Evolutionary conservation across 148 eudicot species (phyloP).

Genomic region (Chenopodium album): DNA sequence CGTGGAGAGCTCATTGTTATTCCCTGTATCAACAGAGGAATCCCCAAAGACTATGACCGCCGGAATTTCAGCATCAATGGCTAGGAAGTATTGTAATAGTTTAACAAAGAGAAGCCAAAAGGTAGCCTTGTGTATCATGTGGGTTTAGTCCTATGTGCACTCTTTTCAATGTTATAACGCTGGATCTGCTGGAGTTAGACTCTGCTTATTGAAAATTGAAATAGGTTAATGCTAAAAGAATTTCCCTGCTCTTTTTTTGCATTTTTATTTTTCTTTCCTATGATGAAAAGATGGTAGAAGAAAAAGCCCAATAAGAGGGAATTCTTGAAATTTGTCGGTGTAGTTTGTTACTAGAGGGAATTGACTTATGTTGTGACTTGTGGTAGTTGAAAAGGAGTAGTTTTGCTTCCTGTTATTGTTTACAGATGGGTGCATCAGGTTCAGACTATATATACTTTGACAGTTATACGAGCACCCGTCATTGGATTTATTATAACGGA

Average conservation of each 20-base stretch:
- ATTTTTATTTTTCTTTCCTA: neutral
- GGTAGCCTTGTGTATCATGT: constrained; percentile 24
- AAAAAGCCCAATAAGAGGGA: constrained; percentile 2
- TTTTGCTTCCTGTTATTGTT: neutral
- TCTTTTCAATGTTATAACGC: neutral
- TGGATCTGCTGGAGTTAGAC: constrained; percentile 2
- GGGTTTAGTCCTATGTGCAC: constrained; percentile 1
- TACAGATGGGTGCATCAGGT: neutral
- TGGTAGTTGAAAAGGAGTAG: constrained; percentile 1
- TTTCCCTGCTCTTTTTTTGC: neutral
- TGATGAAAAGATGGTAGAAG: neutral
- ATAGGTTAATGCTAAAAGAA: neutral
- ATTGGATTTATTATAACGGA: neutral
- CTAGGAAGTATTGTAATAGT: constrained; percentile 23
- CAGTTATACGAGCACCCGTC: neutral
- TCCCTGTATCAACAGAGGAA: constrained; percentile 63
- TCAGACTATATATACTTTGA: neutral
- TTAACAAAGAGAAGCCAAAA: constrained; percentile 30
- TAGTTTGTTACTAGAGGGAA: constrained; percentile 4
- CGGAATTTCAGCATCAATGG: constrained; percentile 39
- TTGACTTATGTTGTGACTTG: constrained; percentile 9
- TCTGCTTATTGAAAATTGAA: neutral
- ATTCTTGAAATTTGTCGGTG: constrained; percentile 11
- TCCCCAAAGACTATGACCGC: constrained; percentile 59
- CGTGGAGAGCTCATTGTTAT: constrained; percentile 50